Evolutionary conservation across 441 rosid genomes (phyloP).

Genomic region (Melastoma candidum): DNA sequence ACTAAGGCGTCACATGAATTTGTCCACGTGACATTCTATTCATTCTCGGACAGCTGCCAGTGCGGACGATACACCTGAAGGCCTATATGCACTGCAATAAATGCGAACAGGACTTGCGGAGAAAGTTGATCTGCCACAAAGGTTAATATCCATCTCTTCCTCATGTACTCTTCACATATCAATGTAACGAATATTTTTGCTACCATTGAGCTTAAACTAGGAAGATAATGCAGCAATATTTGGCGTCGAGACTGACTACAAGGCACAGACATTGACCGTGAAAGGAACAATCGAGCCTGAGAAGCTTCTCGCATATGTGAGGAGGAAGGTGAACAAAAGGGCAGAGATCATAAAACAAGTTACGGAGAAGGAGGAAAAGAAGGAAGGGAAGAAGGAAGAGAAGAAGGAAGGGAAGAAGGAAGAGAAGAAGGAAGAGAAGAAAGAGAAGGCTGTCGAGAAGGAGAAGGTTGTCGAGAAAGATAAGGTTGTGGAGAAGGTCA

Average conservation of each 20-base stretch:
- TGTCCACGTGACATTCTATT: not conserved
- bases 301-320: constrained; percentile 40
- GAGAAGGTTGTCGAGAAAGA: constrained; percentile 11
- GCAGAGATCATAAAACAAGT: constrained; percentile 47
- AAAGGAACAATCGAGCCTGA: constrained; percentile 55
- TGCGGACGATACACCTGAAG: constrained; percentile 39
- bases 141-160: constrained; percentile 20
- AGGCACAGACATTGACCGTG: constrained; percentile 55
- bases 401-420: not conserved
- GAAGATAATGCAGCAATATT: constrained; percentile 37
- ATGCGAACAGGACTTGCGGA: constrained; percentile 52
- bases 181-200: not conserved
- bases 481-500: constrained; percentile 3
- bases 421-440: not conserved
- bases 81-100: constrained; percentile 63
- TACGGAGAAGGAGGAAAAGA: constrained; percentile 21
- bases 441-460: constrained; percentile 3
- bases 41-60: constrained; percentile 23
- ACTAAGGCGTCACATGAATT: not conserved
- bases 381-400: constrained; percentile 6
- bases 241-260: constrained; percentile 47
- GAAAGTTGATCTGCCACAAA: constrained; percentile 44
- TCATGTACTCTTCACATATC: not conserved
- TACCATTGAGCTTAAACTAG: not conserved
- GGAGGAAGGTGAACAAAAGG: constrained; percentile 49